Conservation (phyloP, 1,139 yeast species). For the Eremothecium sinecaudum region DNA sequence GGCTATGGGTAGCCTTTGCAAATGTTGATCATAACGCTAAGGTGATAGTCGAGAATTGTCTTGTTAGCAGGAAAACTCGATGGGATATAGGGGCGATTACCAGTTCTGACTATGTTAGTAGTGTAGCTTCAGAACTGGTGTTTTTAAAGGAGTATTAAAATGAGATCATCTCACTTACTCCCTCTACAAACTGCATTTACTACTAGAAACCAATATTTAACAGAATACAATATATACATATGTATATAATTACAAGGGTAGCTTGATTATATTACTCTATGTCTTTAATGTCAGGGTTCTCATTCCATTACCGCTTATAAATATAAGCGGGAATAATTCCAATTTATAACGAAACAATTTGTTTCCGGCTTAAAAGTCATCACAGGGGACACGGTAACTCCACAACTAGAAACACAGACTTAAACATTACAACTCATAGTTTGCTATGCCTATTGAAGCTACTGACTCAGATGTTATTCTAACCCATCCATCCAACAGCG, state of each 20-base stretch:
- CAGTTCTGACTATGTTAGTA: slow-evolving; percentile 31
- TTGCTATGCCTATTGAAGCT: slow-evolving; percentile 45
- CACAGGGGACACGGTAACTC: too few species aligned
- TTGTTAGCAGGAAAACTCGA: slow-evolving; percentile 46
- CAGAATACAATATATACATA: too few species aligned
- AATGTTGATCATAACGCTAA: slow-evolving; percentile 41
- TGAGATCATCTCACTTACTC: too few species aligned
- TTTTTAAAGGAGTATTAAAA: slow-evolving; percentile 3
- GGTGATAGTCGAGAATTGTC: slow-evolving; percentile 42
- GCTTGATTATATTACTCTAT: too few species aligned
- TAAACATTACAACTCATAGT: not conserved
- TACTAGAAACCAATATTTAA: too few species aligned
- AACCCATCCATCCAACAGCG: slow-evolving; percentile 44
- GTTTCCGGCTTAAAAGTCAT: too few species aligned
- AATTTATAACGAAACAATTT: too few species aligned
- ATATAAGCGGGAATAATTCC: too few species aligned
- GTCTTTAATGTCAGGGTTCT: too few species aligned
- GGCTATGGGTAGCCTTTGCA: slow-evolving; percentile 63
- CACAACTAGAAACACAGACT: too few species aligned
- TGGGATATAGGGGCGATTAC: slow-evolving; percentile 35
- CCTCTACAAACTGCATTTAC: too few species aligned
- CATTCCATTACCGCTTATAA: too few species aligned
- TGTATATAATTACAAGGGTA: not conserved
- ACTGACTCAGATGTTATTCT: slow-evolving; percentile 54
- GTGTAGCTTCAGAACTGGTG: slow-evolving; percentile 6